Evolutionary conservation across 495 filamentous ascomycete genomes (phyloP).

Genomic region (Rhizodiscina lignyota): DNA sequence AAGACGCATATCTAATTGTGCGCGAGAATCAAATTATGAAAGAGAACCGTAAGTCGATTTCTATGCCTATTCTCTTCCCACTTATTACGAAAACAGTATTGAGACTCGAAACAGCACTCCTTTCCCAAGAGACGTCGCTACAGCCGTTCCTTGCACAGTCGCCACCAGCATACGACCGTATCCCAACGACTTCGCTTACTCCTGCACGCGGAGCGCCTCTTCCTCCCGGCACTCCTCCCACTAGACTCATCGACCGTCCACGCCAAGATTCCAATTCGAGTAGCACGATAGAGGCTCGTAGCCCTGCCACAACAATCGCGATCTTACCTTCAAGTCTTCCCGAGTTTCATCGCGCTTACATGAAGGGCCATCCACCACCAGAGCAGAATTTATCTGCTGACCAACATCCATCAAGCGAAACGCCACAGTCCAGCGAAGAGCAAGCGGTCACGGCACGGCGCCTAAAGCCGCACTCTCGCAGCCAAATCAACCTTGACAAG

Average conservation of each 20-base stretch:
- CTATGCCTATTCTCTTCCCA: no score
- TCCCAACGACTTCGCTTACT: constrained; percentile 4
- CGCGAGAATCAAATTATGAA: constrained; percentile 97
- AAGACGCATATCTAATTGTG: constrained; percentile 96
- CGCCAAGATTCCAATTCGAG: constrained; percentile 17
- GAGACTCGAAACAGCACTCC: constrained; percentile 19
- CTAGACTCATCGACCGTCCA: constrained; percentile 9
- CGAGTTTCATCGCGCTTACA: constrained; percentile 74
- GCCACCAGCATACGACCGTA: constrained; percentile 25
- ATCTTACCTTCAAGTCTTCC: constrained; percentile 82
- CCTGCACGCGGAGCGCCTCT: constrained; percentile 3
- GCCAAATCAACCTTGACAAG: constrained; percentile 37
- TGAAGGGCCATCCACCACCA: constrained; percentile 38
- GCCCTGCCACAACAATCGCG: constrained; percentile 58
- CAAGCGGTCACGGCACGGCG: constrained; percentile 58
- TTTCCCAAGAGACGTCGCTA: constrained; percentile 27
- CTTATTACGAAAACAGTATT: no score
- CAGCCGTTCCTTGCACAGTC: constrained; percentile 33
- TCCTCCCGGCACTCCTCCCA: constrained; percentile 4
- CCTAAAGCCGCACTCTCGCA: constrained; percentile 63
- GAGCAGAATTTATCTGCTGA: constrained; percentile 2
- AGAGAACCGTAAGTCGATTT: constrained; percentile 55
- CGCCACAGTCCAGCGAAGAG: constrained; percentile 39
- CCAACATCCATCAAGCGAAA: constrained; percentile 3
- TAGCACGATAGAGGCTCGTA: constrained; percentile 10